Evolutionary conservation across 768 basidiomycete genomes (phyloP).

Genomic region (Mycena crocata): DNA sequence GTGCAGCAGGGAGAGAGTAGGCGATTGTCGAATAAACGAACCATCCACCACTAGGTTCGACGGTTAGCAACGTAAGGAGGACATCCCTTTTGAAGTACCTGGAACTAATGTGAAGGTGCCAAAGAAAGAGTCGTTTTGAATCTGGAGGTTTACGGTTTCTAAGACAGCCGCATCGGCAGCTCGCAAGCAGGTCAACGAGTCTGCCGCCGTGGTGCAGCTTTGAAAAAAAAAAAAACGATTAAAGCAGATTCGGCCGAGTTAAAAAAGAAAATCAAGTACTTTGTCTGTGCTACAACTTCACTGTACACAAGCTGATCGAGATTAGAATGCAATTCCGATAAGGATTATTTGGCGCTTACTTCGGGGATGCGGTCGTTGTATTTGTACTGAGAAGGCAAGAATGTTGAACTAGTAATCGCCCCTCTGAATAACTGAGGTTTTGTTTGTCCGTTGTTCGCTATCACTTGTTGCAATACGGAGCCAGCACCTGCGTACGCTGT

Average conservation of each 20-base stretch:
- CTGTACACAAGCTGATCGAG: conserved; percentile 25
- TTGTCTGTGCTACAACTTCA: conserved; percentile 34
- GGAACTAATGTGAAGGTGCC: no score
- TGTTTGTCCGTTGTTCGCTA: conserved; percentile 46
- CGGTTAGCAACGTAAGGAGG: no score
- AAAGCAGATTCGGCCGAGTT: no score
- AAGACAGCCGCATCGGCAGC: no score
- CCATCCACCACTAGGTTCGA: conserved; percentile 49
- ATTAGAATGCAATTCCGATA: no score
- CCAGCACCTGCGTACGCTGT: conserved; percentile 39
- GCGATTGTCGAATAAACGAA: conserved; percentile 46
- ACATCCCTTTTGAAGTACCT: no score
- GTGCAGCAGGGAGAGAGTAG: conserved; percentile 41
- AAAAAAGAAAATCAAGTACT: conserved; percentile 23
- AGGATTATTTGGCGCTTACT: no score
- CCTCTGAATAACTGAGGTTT: conserved; percentile 43
- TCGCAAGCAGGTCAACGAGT: conserved; percentile 43
- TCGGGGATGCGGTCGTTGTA: no score
- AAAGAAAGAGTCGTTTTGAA: no score
- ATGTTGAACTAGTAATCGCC: conserved; percentile 48
- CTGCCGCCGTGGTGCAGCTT: conserved; percentile 37
- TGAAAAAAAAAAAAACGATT: neutral
- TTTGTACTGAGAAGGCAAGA: conserved; percentile 47
- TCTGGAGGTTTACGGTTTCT: no score
- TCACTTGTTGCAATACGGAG: conserved; percentile 46